phyloP scores from a whole-genome alignment of 768 basidiomycete genomes.

The Ephemerocybe angulata region DNA sequence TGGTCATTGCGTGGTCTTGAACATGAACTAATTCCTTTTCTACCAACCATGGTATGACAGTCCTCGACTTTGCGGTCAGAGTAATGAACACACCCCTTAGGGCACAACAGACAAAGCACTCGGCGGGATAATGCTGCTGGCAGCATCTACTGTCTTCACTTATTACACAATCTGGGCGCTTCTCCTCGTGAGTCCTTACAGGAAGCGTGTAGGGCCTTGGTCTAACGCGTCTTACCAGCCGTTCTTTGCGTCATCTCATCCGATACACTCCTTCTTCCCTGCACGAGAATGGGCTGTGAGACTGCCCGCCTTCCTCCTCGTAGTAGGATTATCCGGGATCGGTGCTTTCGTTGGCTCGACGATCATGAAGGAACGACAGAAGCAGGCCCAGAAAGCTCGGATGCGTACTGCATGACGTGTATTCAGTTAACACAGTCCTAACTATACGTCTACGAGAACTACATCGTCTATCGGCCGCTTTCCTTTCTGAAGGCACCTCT shows the following conservation, averaged over 20 bases:
- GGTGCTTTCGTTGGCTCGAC: constrained; percentile 79
- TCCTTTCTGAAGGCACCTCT: too few relatives aligned
- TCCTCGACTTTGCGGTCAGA: neutral
- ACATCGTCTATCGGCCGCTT: constrained; percentile 7
- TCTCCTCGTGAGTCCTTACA: constrained; percentile 57
- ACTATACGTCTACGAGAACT: constrained; percentile 4
- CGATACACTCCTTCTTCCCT: constrained; percentile 78
- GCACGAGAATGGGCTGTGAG: constrained; percentile 90
- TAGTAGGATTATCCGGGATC: constrained; percentile 76
- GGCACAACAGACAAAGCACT: constrained; percentile 76
- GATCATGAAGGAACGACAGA: constrained; percentile 68
- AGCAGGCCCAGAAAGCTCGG: constrained; percentile 60
- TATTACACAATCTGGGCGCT: constrained; percentile 95
- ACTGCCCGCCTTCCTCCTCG: constrained; percentile 77
- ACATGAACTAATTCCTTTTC: neutral
- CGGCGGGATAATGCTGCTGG: constrained; percentile 76
- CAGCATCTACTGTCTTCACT: constrained; percentile 70
- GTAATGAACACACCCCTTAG: constrained; percentile 34
- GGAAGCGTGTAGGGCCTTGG: constrained; percentile 2
- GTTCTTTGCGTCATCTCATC: constrained; percentile 73
- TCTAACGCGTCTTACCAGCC: constrained; percentile 44
- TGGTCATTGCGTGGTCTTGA: neutral
- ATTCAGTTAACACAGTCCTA: neutral
- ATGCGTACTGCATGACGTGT: constrained; percentile 51
- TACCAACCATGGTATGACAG: constrained; percentile 5